These are phyloP conservation scores for Pichia rugopelliculosa DNA, from an alignment of 805 yeast genomes.

Conservation along the genomic window DNA sequence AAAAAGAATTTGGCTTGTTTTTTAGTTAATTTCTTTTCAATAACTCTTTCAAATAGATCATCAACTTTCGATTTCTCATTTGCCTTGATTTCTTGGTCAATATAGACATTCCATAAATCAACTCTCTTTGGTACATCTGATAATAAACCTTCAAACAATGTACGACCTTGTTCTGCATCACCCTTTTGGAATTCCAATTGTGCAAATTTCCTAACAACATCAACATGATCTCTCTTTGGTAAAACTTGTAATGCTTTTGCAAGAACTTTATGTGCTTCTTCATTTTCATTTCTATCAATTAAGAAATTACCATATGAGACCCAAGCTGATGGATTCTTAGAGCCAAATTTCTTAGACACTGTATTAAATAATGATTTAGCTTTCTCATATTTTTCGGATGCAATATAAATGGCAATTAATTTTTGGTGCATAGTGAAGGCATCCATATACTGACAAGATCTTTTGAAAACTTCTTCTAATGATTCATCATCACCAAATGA, in stretches of 20 bases:
- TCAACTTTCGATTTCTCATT: slow-evolving; percentile 63
- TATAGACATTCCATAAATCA: slow-evolving; percentile 91
- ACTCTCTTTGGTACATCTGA: slow-evolving; percentile 87
- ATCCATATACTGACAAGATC: slow-evolving; percentile 89
- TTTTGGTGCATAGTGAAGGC: slow-evolving; percentile 73
- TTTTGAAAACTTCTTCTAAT: slow-evolving; percentile 70
- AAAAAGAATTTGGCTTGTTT: slow-evolving; percentile 94
- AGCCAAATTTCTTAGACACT: slow-evolving; percentile 75
- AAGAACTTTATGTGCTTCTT: slow-evolving; percentile 64
- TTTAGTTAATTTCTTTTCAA: slow-evolving; percentile 57
- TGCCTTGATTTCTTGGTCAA: slow-evolving; percentile 83
- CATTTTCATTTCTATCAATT: slow-evolving; percentile 48
- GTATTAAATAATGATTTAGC: slow-evolving; percentile 63
- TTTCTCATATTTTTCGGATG: slow-evolving; percentile 62
- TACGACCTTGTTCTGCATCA: slow-evolving; percentile 89
- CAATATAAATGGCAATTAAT: slow-evolving; percentile 63
- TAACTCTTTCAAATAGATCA: slow-evolving; percentile 75
- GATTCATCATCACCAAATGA: slow-evolving; percentile 85
- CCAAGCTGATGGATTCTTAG: slow-evolving; percentile 66
- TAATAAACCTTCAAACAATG: slow-evolving; percentile 85
- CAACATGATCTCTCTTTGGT: slow-evolving; percentile 68
- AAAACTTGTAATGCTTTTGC: slow-evolving; percentile 66
- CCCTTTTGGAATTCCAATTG: slow-evolving; percentile 82
- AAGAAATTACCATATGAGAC: slow-evolving; percentile 71
- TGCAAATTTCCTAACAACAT: slow-evolving; percentile 80